These are phyloP conservation scores for Leptodontidium sp. DNA, from an alignment of 2,329 filamentous ascomycete species.

Conservation along the genomic window DNA sequence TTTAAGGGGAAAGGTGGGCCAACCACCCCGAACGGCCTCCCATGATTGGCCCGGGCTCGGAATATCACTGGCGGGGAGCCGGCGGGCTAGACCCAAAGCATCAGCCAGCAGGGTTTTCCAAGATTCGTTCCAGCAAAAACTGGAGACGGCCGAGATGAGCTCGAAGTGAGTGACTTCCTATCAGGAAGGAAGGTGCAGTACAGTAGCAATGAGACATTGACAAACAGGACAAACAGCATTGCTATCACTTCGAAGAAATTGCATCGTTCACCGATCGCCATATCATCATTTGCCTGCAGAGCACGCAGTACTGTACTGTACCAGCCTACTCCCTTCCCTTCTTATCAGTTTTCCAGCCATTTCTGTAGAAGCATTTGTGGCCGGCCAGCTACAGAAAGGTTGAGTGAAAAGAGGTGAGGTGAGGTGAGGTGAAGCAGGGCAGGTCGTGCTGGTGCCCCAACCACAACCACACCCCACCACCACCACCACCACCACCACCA, in stretches of 20 bases:
- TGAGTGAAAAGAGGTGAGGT: neutral
- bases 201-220: too few relatives aligned
- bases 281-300: constrained; percentile 9
- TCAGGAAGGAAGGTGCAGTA: too few relatives aligned
- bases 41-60: neutral
- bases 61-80: neutral
- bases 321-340: neutral
- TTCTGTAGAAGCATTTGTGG: neutral
- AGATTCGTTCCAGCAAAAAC: constrained; percentile 23
- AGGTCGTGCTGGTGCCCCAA: neutral
- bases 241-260: too few relatives aligned
- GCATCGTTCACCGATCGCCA: constrained; percentile 6
- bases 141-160: constrained; percentile 24
- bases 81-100: constrained; percentile 10
- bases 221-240: too few relatives aligned
- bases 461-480: neutral
- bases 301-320: neutral
- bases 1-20: constrained; percentile 10
- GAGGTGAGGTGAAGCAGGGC: neutral
- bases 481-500: too few relatives aligned
- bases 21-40: neutral
- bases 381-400: neutral
- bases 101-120: neutral
- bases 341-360: neutral
- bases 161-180: neutral